Evolutionary conservation across 1,284 basidiomycete genomes (phyloP).

Genomic region (Apiotrichum akiyoshidainum): DNA sequence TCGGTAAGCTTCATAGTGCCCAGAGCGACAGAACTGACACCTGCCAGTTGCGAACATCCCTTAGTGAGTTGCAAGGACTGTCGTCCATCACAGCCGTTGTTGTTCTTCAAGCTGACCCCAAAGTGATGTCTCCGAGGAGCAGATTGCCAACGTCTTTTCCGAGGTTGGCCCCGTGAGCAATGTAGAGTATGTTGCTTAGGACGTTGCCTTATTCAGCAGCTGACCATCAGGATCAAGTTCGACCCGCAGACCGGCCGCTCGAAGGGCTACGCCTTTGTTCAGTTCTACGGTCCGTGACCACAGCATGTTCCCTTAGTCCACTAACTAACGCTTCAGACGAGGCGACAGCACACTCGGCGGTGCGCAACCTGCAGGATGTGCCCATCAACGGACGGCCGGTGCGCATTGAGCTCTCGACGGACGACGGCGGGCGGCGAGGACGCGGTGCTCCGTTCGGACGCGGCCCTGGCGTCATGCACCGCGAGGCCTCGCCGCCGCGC

Average conservation of each 20-base stretch:
- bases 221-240: conserved; percentile 72
- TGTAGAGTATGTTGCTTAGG: conserved; percentile 44
- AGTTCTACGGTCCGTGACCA: conserved; percentile 76
- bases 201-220: background rate
- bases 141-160: conserved; percentile 50
- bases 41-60: conserved; percentile 44
- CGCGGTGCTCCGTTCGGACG: conserved; percentile 35
- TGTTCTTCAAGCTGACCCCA: background rate
- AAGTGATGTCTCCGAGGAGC: conserved; percentile 52
- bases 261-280: conserved; percentile 95
- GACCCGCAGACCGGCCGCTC: conserved; percentile 93
- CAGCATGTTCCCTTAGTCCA: background rate
- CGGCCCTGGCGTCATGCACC: conserved; percentile 57
- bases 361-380: conserved; percentile 78
- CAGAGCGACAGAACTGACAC: background rate
- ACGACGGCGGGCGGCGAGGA: conserved; percentile 37
- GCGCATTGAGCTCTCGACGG: conserved; percentile 68
- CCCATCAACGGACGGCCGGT: conserved; percentile 78
- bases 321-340: conserved; percentile 62
- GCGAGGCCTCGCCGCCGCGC: conserved; percentile 16
- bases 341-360: conserved; percentile 80
- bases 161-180: conserved; percentile 54
- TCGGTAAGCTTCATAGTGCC: conserved; percentile 23
- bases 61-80: conserved; percentile 30
- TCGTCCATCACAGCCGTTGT: background rate